These are phyloP conservation scores for Dalbergia oliveri DNA, from an alignment of 306 rosid genomes.

Conservation along the genomic window DNA sequence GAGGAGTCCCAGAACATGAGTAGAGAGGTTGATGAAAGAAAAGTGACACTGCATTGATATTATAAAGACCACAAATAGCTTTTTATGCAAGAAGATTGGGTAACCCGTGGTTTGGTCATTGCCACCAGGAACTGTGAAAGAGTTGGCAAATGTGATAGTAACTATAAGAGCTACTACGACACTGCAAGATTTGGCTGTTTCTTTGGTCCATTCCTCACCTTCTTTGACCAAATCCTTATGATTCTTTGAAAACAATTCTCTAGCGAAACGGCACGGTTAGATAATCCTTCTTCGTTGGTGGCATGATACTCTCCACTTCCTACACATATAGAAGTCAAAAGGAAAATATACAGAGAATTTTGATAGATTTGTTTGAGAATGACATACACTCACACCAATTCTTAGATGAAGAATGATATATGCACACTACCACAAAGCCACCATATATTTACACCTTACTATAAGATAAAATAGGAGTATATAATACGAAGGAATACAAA, in stretches of 20 bases:
- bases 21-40: slow-evolving; percentile 25
- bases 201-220: slow-evolving; percentile 3
- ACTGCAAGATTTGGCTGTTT: not conserved
- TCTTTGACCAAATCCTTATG: not conserved
- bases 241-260: not conserved
- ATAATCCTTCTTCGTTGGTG: not conserved
- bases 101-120: not conserved
- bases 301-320: slow-evolving; percentile 25
- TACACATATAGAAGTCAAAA: not conserved
- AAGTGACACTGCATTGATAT: slow-evolving; percentile 7
- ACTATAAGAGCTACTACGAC: not conserved
- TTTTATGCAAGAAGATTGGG: not conserved
- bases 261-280: not conserved
- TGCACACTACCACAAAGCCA: no score
- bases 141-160: not conserved
- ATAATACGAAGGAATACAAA: no score
- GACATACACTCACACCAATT: no score
- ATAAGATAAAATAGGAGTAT: no score
- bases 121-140: not conserved
- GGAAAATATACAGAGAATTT: no score
- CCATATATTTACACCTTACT: no score
- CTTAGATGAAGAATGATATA: no score
- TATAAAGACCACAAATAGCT: not conserved
- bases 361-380: no score
- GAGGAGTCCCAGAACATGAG: slow-evolving; percentile 3